phyloP scores from a whole-genome alignment of 2,329 filamentous ascomycete genomes.

The Curvularia verruculosa region DNA sequence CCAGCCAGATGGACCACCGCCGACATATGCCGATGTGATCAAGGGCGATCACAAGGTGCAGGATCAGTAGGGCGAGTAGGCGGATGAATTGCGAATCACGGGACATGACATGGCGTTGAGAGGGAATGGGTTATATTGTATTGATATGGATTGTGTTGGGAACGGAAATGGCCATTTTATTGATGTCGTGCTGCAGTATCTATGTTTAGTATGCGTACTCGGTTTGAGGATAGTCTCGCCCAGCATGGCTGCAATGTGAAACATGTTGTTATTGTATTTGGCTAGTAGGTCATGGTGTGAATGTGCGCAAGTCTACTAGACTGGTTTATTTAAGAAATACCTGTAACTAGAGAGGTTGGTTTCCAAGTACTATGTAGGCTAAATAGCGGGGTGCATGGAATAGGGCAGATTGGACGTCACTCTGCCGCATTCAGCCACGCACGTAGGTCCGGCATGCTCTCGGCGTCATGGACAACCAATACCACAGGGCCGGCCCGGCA shows the following conservation, averaged over 20 bases:
- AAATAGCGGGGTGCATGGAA: not conserved
- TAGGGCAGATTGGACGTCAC: not conserved
- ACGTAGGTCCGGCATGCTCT: constrained; percentile 12
- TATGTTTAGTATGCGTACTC: not conserved
- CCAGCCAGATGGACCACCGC: constrained; percentile 63
- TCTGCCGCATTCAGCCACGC: constrained; percentile 8
- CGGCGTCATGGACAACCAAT: constrained; percentile 10
- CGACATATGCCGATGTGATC: constrained; percentile 88
- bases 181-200: not conserved
- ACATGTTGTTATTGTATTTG: not conserved
- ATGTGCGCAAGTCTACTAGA: not conserved
- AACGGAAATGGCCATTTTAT: constrained; percentile 1
- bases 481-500: constrained; percentile 15
- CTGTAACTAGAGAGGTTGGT: not conserved
- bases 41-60: constrained; percentile 92
- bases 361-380: not conserved
- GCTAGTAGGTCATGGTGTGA: not conserved
- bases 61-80: constrained; percentile 25
- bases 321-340: not conserved
- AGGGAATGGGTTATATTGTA: not conserved
- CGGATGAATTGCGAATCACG: not conserved
- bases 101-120: constrained; percentile 4
- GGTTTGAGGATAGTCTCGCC: not conserved
- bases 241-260: not conserved
- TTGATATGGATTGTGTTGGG: not conserved